phyloP scores from a whole-genome alignment of 306 rosid species.

The Quillaja saponaria region DNA sequence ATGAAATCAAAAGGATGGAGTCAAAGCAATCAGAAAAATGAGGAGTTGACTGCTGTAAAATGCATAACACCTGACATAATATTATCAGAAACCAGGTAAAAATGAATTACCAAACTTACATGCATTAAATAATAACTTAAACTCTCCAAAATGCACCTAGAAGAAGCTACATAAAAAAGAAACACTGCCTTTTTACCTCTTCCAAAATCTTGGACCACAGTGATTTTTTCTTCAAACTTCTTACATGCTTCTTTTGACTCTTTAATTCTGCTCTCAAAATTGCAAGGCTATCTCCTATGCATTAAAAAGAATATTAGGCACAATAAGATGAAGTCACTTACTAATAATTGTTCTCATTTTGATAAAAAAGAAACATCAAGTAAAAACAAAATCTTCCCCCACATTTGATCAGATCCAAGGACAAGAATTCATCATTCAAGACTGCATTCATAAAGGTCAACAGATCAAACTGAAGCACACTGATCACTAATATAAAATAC shows the following conservation, averaged over 20 bases:
- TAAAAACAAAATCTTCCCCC: slow-evolving; percentile 16
- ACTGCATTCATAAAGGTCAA: slow-evolving; percentile 9
- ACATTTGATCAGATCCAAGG: slow-evolving; percentile 17
- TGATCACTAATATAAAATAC: slow-evolving; percentile 6
- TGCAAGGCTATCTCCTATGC: slow-evolving; percentile 93
- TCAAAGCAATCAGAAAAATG: slow-evolving; percentile 17
- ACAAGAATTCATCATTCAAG: slow-evolving; percentile 2
- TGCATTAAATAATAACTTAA: background rate
- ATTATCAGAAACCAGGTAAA: slow-evolving; percentile 12
- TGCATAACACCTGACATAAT: slow-evolving; percentile 9
- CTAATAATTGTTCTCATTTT: slow-evolving; percentile 10
- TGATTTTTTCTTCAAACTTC: slow-evolving; percentile 89
- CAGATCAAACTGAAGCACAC: background rate
- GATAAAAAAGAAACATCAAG: slow-evolving; percentile 16
- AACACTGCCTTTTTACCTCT: slow-evolving; percentile 67
- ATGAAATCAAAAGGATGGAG: slow-evolving; percentile 13
- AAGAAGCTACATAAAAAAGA: slow-evolving; percentile 19
- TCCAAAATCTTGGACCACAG: slow-evolving; percentile 95
- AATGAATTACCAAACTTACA: slow-evolving; percentile 5
- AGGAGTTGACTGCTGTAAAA: slow-evolving; percentile 14
- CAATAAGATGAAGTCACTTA: slow-evolving; percentile 22
- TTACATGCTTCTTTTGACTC: slow-evolving; percentile 94
- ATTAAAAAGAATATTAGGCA: slow-evolving; percentile 29
- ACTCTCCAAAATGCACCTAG: background rate
- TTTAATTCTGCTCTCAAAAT: slow-evolving; percentile 88